Evolutionary conservation across 2,329 filamentous ascomycete species (phyloP), one percentile per base, ranked within the genome.

Genomic region (Calonectria pseudoreteaudii): DNA sequence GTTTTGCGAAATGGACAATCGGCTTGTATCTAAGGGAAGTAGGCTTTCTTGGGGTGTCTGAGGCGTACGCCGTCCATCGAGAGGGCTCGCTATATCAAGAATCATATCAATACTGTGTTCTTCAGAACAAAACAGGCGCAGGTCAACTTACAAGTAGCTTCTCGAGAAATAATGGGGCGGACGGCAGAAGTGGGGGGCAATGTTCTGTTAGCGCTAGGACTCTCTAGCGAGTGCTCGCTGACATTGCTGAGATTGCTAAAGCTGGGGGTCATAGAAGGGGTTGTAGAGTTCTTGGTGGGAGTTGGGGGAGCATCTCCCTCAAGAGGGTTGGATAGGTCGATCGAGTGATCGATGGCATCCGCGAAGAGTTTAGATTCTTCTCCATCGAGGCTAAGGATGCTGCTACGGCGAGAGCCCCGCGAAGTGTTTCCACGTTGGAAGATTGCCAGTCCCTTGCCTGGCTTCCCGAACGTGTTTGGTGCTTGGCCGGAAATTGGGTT

Each of bases 221-320:
- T 81, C 66, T 89, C 88, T 16, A 86, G 80, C 10, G 84, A 84
- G 47, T 83, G 80, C 71, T 85, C 83, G 73, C 84, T 84, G 30
- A 83, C 78, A 64, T 84, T 83, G 75, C 81, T 83, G 66, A 85
- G 78, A 53, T 84, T 83, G 74, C 81, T 83, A 69, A 85, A 79
- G 75, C 84, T 89, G 79, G 84, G 86, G 50, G 83, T 86, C 70
- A 85, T 85, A 4, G 26, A 30, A 30, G 49, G 49, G 9, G 50
- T 86, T 68, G 85, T 85, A 73, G 82, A 86, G 77, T 91, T 91
- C 84, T 98, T 98, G 0, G 97, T 98, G 0, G 97, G 97, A 1
- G 97, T 99, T 1, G 96, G 96, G n/a, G 96, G 96, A 71, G 96
- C 88, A 65, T 98, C 95, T 49, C 86, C 88, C 36, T 85, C 82